Base-by-base conservation (phyloP, 2,329 filamentous ascomycete species). In the Helotiales sp. region DNA sequence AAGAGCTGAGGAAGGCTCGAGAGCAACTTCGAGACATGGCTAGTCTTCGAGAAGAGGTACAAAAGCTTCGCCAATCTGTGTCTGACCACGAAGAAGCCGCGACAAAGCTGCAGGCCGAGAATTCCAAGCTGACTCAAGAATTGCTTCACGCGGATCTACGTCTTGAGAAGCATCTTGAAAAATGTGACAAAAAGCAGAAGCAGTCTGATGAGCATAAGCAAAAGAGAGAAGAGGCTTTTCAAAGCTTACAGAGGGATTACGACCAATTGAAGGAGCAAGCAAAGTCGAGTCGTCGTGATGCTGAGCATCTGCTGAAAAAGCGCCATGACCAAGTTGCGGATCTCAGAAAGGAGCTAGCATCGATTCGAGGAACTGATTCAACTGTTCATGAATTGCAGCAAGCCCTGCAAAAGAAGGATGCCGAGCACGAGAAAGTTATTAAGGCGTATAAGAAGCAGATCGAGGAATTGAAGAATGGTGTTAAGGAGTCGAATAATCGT, bases 311-410 rank as follows among this genome's bases (percentile, higher is more conserved):
- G 2, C 63, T 86, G 44, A 76, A 81, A 53, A 79, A 79, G 61
- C 82, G 83, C 55, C 82, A 85, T 58, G 74, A 77, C 36, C 83
- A 83, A 69, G 83, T 86, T 58, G 72, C 77, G 8, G 76, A 81
- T 42, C 75, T 87, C 7, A 82, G 81, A 69, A 80, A 78, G 63
- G 79, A 83, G 62, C 69, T 84, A 36, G 76, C 75, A 57, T 70
- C 70, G 0, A 70, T 84, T 2, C 80, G 79, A 65, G 55, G 58
- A 10, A 49, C 60, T 25, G 58, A 65, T 8, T 55, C 57, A 17
- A 61, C 47, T 9, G 33, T 46, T 15, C 48, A 56, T 29, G 60
- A 66, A 25, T 51, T 65, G n/a, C 54, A 65, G 38, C 52, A 61
- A 17, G 34, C 54, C 25, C 38, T 67, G 27, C 53, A 62, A 22